Conservation (phyloP, 345 rosid species). For the Pistacia vera region DNA sequence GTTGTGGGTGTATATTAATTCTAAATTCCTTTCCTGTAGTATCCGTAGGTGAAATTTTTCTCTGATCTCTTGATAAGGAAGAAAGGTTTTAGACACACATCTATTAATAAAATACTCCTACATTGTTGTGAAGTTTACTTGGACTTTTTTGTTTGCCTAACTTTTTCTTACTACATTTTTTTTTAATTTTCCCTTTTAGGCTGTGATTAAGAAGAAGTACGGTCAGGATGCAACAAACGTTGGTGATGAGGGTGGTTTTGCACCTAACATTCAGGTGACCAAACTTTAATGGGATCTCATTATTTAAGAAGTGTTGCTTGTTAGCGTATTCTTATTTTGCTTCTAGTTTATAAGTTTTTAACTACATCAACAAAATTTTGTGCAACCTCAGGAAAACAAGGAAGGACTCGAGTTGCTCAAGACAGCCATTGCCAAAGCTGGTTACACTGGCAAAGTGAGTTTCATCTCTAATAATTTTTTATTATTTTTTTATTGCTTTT, state of each 20-base stretch:
- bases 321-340: not conserved
- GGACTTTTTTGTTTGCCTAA: not conserved
- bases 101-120: not conserved
- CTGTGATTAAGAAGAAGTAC: constrained; percentile 93
- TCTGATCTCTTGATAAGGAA: constrained; percentile 6
- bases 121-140: not conserved
- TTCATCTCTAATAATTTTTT: not conserved
- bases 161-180: not conserved
- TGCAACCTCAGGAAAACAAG: constrained; percentile 76
- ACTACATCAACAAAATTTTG: not conserved
- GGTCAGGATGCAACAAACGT: constrained; percentile 99
- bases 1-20: constrained; percentile 10
- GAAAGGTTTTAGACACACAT: not conserved
- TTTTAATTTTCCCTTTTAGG: constrained; percentile 25
- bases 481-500: not conserved
- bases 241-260: constrained; percentile 99
- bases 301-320: not conserved
- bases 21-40: not conserved
- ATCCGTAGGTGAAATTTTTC: not conserved
- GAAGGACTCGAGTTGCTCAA: constrained; percentile 97
- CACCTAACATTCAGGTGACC: constrained; percentile 90
- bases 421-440: constrained; percentile 91
- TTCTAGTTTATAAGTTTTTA: constrained; percentile 5
- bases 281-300: not conserved
- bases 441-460: constrained; percentile 85